phyloP scores from a whole-genome alignment of 768 basidiomycete genomes.

The Paxillus ammoniavirescens region DNA sequence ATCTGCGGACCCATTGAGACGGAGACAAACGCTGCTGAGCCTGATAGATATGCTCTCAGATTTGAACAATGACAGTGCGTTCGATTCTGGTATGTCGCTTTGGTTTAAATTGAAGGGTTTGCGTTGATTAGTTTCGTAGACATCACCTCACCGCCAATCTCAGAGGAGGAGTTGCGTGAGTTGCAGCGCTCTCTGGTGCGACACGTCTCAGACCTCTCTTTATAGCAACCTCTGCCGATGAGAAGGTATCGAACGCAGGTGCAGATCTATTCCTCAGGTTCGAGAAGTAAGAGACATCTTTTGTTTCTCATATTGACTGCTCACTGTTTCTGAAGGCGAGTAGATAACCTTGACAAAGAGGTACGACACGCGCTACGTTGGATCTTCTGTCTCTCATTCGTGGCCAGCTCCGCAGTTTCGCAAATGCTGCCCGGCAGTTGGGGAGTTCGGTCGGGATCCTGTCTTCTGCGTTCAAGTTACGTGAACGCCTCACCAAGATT shows the following conservation, averaged over 20 bases:
- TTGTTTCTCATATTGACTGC: conserved; percentile 2
- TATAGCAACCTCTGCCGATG: conserved; percentile 44
- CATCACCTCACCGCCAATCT: conserved; percentile 30
- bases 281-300: conserved; percentile 36
- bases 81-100: conserved; percentile 31
- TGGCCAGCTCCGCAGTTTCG: conserved; percentile 48
- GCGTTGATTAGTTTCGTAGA: conserved; percentile 17
- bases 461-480: conserved; percentile 51
- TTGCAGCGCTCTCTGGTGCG: not conserved
- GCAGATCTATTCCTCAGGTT: conserved; percentile 49
- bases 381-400: conserved; percentile 11
- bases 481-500: conserved; percentile 50
- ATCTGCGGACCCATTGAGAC: conserved; percentile 27
- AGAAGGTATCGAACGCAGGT: conserved; percentile 48
- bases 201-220: conserved; percentile 8
- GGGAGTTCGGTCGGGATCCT: conserved; percentile 57
- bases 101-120: not conserved
- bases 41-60: conserved; percentile 48
- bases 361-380: conserved; percentile 16
- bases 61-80: conserved; percentile 38
- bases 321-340: conserved; percentile 32
- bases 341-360: conserved; percentile 50
- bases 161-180: conserved; percentile 46
- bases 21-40: conserved; percentile 47
- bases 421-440: conserved; percentile 53